Evolutionary conservation across 2,329 filamentous ascomycete species (phyloP).

Genomic region (Trichoderma gracile): DNA sequence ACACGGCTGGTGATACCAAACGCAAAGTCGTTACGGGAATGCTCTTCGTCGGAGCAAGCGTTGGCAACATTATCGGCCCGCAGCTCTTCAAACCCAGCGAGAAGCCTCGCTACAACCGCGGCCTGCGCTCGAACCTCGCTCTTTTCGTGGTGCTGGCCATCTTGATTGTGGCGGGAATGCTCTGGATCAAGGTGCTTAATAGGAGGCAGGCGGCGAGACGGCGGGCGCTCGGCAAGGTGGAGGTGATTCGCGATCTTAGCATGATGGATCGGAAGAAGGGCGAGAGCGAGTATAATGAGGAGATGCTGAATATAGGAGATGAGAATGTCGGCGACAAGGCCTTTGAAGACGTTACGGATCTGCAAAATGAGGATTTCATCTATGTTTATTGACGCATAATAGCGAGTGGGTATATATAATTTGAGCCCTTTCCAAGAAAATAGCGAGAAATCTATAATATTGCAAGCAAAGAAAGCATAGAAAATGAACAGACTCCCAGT

Average conservation of each 20-base stretch:
- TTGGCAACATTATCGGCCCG: conserved; percentile 66
- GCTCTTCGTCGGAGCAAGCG: conserved; percentile 61
- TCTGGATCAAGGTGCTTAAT: conserved; percentile 51
- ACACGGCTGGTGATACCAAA: conserved; percentile 67
- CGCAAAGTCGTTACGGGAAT: conserved; percentile 63
- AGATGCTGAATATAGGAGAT: conserved; percentile 29
- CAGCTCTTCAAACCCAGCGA: conserved; percentile 60
- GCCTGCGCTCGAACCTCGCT: conserved; percentile 59
- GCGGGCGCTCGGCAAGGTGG: conserved; percentile 44
- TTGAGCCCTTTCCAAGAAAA: background rate
- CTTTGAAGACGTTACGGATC: conserved; percentile 54
- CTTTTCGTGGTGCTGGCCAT: conserved; percentile 59
- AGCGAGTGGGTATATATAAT: conserved; percentile 14
- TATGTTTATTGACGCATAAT: conserved; percentile 47
- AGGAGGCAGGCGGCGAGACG: conserved; percentile 44
- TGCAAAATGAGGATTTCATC: conserved; percentile 63
- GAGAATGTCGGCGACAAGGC: conserved; percentile 44
- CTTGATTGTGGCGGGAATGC: conserved; percentile 42
- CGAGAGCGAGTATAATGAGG: conserved; percentile 27
- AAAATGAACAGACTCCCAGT: background rate
- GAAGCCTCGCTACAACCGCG: conserved; percentile 57
- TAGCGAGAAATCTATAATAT: background rate
- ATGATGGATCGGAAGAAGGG: conserved; percentile 41
- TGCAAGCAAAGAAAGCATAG: background rate
- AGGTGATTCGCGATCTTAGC: conserved; percentile 55